Evolutionary conservation across 164 flowering plant genomes (phyloP).

Genomic region (Echeveria elegans): DNA sequence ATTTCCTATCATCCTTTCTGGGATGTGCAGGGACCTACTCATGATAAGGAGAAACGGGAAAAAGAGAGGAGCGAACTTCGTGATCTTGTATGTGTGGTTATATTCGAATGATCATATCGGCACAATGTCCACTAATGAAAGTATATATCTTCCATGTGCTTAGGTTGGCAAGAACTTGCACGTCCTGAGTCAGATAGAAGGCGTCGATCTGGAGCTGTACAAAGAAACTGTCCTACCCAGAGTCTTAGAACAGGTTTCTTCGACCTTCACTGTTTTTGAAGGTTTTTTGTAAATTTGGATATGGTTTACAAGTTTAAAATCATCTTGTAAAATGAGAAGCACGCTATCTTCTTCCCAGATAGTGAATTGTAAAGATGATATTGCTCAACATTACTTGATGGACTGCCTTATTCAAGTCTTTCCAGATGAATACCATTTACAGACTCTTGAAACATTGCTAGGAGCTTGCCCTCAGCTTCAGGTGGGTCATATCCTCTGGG

Average conservation of each 20-base stretch:
- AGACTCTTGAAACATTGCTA: constrained; percentile 83
- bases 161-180: constrained; percentile 98
- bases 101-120: constrained; percentile 15
- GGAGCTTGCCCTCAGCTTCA: constrained; percentile 98
- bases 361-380: constrained; percentile 94
- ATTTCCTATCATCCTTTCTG: not conserved
- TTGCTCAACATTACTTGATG: constrained; percentile 93
- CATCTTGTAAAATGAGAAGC: not conserved
- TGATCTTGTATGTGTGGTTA: constrained; percentile 72
- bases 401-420: constrained; percentile 98
- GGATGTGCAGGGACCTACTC: constrained; percentile 91
- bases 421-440: constrained; percentile 98
- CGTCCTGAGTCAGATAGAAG: constrained; percentile 96
- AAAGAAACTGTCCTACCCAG: constrained; percentile 90
- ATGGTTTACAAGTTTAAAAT: not conserved
- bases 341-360: constrained; percentile 32
- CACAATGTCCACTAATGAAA: constrained; percentile 8
- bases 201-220: constrained; percentile 93
- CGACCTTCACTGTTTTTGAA: not conserved
- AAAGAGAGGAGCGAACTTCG: constrained; percentile 98
- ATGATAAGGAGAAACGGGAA: constrained; percentile 87
- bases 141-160: constrained; percentile 12
- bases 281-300: not conserved
- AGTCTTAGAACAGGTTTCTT: constrained; percentile 79
- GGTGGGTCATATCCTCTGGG: constrained; percentile 28